Base-by-base conservation (phyloP, 1,284 basidiomycete species). In the Leccinum variabile region DNA sequence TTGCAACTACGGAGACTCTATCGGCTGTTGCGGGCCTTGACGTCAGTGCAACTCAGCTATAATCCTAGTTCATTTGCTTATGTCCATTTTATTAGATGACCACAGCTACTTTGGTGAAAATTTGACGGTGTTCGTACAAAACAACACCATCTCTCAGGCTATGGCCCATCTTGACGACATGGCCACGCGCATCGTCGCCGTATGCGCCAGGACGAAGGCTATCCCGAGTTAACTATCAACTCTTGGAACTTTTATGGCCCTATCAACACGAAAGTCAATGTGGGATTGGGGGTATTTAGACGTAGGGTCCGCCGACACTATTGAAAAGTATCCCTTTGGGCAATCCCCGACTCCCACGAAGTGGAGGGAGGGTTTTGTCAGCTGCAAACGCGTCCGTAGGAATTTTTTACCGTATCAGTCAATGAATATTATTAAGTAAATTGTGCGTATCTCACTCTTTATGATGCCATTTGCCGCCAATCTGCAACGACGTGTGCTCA, bases 161-260 rank as follows among this genome's bases (percentile, higher is more conserved):
- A 67, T 61, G 56, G 68, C 77, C 63, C 79, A 88, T 25, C 70
- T 92, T 52, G 80, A 89, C 65, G 84, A 92, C 68, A 88, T 91
- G 86, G 87, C 86, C 0, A 79, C 82, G 3, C 82, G 87, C 37
- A 85, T 91, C 62, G 72, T 90, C 32, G 83, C 87, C 3, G 80
- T 39, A 68, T 84, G n/a, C 82, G 82, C 11, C 85, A 86, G 70
- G 83, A 86, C 62, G 67, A 81, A 78, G 81, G 74, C 11, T 91
- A 82, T 68, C 89, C 88, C 0, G 61, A 77, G 0, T 72, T 79
- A 10, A 86, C 84, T 66, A 82, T 86, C 62, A 76, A 87, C 65
- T 74, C 80, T 3, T 85, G 82, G 76, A 74, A 83, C 35, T 65
- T 77, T 2, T 77, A 84, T 54, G 81, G 83, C 18, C 62, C 80